Conservation (phyloP, 257 asterid genomes). For the Fraxinus pennsylvanica region DNA sequence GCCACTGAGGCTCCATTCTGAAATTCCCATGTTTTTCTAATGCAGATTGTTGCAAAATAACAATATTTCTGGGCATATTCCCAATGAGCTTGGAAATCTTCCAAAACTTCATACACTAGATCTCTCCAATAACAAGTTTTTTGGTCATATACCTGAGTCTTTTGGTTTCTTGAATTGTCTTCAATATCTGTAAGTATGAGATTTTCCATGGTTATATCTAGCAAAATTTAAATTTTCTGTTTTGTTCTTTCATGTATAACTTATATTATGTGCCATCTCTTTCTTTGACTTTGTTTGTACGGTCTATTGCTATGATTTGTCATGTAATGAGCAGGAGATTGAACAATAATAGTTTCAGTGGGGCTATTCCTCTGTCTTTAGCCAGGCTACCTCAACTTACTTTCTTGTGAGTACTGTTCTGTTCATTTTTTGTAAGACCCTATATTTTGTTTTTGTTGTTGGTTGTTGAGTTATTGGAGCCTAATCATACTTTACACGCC, state of each 20-base stretch:
- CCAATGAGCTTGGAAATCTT: slow-evolving; percentile 73
- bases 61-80: slow-evolving; percentile 79
- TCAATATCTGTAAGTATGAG: slow-evolving; percentile 70
- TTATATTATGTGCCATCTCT: slow-evolving; percentile 1
- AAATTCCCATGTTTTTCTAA: neutral
- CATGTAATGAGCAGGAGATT: slow-evolving; percentile 75
- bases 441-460: slow-evolving; percentile 21
- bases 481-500: no score
- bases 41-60: slow-evolving; percentile 82
- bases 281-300: slow-evolving; percentile 31
- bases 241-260: slow-evolving; percentile 1
- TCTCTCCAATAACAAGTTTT: slow-evolving; percentile 71
- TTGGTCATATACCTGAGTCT: slow-evolving; percentile 69
- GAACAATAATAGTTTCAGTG: slow-evolving; percentile 91
- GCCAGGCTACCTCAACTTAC: slow-evolving; percentile 84
- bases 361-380: slow-evolving; percentile 74
- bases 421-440: slow-evolving; percentile 14
- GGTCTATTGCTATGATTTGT: slow-evolving; percentile 47
- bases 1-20: no score
- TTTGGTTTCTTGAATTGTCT: slow-evolving; percentile 59
- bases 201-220: no score
- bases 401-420: slow-evolving; percentile 79
- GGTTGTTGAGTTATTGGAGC: no score
- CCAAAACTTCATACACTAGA: slow-evolving; percentile 83
- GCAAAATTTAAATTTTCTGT: no score